Evolutionary conservation across 2,329 filamentous ascomycete genomes (phyloP), one percentile per base, ranked within the genome.

Genomic region (Drechslerella dactyloides): DNA sequence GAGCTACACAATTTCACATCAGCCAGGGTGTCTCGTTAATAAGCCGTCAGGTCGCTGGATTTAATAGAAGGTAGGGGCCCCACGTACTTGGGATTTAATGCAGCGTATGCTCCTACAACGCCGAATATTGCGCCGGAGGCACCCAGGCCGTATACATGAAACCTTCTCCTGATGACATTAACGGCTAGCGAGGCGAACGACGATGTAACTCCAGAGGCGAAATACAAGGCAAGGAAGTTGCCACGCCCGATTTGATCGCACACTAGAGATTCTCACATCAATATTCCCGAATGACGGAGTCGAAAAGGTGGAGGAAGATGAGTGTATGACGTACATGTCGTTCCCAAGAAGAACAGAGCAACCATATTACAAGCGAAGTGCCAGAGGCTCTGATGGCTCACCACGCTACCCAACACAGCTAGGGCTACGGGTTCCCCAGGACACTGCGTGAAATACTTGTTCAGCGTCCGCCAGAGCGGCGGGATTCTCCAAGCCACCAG

Each of bases 221-320:
- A 74, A 78, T 88, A 90, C 33, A 90, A 80, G n/a, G 87, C 84
- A 19, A 91, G 80, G 79, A 91, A 91, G 62, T 85, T 83, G 13
- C 84, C 87, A 10, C 89, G 83, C 10, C 88, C 89, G 24, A 91
- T 80, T 75, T 91, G 87, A 73, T 90, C 87, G 79, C 90, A 88
- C 35, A 91, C 74, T 60, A 60, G 30, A 2, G 37, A n/a, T 35
- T 10, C 24, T 40, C 30, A 42, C 63, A 74, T 23, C 37, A 30
- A 11, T 48, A 30, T 33, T 44, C 40, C n/a, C n/a, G n/a, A n/a
- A n/a, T n/a, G n/a, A n/a, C n/a, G n/a, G n/a, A n/a, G n/a, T n/a
- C n/a, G n/a, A n/a, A n/a, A n/a, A n/a, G n/a, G n/a, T n/a, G n/a
- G n/a, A n/a, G n/a, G n/a, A n/a, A n/a, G n/a, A n/a, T n/a, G n/a